Conservation (phyloP, 73 alveolate genomes). For the Paramecium pentaurelia region DNA sequence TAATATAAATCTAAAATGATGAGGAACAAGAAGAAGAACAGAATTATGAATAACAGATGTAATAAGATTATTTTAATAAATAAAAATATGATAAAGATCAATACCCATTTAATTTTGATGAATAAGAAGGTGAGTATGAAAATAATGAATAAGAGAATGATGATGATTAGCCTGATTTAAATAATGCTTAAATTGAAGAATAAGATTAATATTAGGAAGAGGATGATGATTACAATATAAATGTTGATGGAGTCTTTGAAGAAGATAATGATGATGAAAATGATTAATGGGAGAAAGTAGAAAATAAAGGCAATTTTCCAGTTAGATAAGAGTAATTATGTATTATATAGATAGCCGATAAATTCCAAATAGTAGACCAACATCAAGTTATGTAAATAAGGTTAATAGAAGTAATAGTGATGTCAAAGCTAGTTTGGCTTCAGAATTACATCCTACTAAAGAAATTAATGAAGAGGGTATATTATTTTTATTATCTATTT, state of each 20-base stretch:
- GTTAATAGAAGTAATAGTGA: conserved; percentile 8
- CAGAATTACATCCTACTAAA: conserved; percentile 16
- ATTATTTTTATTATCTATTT: neutral
- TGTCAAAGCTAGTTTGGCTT: neutral
- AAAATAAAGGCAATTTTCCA: conserved; percentile 35
- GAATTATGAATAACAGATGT: neutral
- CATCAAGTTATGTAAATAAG: conserved; percentile 45
- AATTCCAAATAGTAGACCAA: conserved; percentile 47
- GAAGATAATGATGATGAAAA: conserved; percentile 40
- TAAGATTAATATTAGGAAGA: neutral
- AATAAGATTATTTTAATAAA: neutral
- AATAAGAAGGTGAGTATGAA: neutral
- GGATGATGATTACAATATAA: conserved; percentile 38
- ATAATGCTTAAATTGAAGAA: conserved; percentile 14
- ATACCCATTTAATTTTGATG: neutral
- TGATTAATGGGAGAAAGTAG: conserved; percentile 42
- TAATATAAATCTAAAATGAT: neutral
- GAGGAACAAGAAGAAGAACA: conserved; percentile 9
- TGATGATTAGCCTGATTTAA: neutral
- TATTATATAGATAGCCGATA: neutral
- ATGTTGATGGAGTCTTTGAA: conserved; percentile 30
- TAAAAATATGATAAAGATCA: neutral
- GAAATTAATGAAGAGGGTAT: conserved; percentile 18
- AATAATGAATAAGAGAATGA: neutral
- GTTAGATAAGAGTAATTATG: neutral